phyloP scores from a whole-genome alignment of 208 protist species.

The Leishmania turanica region DNA sequence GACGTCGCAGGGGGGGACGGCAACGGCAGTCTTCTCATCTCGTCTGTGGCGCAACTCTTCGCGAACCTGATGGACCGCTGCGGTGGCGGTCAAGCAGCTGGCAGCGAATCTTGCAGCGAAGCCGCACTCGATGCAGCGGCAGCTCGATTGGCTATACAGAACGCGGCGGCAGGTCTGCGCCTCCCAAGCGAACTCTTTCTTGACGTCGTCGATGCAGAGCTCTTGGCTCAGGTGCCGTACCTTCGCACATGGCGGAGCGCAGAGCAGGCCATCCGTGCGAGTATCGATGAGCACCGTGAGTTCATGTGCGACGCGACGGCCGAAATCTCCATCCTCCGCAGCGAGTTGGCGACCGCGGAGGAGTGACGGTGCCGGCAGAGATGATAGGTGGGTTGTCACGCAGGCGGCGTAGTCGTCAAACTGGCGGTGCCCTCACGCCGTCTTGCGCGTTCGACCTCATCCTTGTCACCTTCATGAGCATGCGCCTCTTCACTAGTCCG shows the following conservation, averaged over 20 bases:
- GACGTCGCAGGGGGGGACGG: not conserved
- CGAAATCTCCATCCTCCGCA: constrained; percentile 28
- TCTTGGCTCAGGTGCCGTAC: constrained; percentile 13
- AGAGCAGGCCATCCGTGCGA: not conserved
- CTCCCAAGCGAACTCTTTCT: constrained; percentile 20
- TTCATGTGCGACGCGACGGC: constrained; percentile 22
- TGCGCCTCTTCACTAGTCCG: not conserved
- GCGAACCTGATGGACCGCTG: not conserved
- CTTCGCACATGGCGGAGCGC: not conserved
- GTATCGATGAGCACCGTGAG: constrained; percentile 8
- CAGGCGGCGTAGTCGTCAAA: not conserved
- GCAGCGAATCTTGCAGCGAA: not conserved
- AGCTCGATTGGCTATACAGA: constrained; percentile 6
- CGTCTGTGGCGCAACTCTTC: constrained; percentile 1
- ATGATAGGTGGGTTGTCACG: not conserved
- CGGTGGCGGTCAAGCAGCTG: not conserved
- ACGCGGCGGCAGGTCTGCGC: constrained; percentile 5
- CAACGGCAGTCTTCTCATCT: not conserved
- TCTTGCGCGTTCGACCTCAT: not conserved
- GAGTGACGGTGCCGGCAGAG: not conserved
- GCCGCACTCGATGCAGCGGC: not conserved
- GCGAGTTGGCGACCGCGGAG: constrained; percentile 16
- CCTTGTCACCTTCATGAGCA: not conserved
- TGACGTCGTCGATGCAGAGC: constrained; percentile 3
- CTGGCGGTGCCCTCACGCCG: not conserved